Conservation (phyloP, 495 filamentous ascomycete species). For the Cenococcum geophilum region DNA sequence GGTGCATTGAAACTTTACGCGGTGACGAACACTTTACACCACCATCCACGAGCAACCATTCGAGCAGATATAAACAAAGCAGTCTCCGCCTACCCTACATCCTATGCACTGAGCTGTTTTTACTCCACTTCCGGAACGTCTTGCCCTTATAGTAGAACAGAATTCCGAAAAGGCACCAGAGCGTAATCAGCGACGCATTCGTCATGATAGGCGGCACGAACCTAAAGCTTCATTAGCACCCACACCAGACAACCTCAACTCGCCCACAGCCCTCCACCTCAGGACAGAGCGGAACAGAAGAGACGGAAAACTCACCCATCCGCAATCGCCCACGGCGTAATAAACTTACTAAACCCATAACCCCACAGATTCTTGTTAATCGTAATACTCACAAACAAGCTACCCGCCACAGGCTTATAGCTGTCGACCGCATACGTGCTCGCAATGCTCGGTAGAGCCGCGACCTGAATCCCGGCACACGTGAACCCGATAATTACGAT, state of each 20-base stretch:
- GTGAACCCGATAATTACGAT: slow-evolving; percentile 51
- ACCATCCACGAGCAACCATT: too few species aligned
- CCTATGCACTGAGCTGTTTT: slow-evolving; percentile 48
- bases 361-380: slow-evolving; percentile 44
- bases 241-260: too few species aligned
- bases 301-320: slow-evolving; percentile 23
- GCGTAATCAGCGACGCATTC: slow-evolving; percentile 43
- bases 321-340: slow-evolving; percentile 33
- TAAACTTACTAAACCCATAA: slow-evolving; percentile 39
- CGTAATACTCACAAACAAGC: slow-evolving; percentile 40
- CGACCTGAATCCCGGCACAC: slow-evolving; percentile 51
- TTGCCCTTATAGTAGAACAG: slow-evolving; percentile 55
- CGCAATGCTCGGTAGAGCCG: slow-evolving; percentile 51
- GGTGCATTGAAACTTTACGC: too few species aligned
- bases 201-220: slow-evolving; percentile 36
- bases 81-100: slow-evolving; percentile 36
- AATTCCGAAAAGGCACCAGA: slow-evolving; percentile 51
- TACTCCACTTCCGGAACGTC: slow-evolving; percentile 50
- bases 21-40: too few species aligned
- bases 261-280: too few species aligned
- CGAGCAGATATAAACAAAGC: too few species aligned
- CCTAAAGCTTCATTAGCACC: too few species aligned
- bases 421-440: slow-evolving; percentile 54
- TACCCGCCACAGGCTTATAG: slow-evolving; percentile 47
- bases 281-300: too few species aligned